Percentiles rank a stretch among this genome's conserved stretches.
Evolutionary conservation across 1,284 basidiomycete species (phyloP).

Genomic region (Irpex rosettiformis): DNA sequence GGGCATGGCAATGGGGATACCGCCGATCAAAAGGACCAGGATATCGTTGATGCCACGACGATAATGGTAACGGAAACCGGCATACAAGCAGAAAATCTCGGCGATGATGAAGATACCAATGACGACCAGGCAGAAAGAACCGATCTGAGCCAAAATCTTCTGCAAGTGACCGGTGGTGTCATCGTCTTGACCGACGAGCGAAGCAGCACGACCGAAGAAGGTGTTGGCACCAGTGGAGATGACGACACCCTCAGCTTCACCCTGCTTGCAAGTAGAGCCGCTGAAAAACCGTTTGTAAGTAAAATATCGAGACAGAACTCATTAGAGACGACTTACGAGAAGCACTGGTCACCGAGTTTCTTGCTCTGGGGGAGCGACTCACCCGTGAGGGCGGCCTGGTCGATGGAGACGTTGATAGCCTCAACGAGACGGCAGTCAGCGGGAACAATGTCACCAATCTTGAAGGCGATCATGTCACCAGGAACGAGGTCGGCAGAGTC

Average conservation of each 20-base stretch:
- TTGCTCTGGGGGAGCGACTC: slow-evolving; percentile 92
- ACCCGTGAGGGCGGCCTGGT: slow-evolving; percentile 95
- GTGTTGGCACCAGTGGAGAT: slow-evolving; percentile 96
- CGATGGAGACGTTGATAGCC: slow-evolving; percentile 93
- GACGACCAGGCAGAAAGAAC: slow-evolving; percentile 91
- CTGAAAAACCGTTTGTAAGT: too few species aligned
- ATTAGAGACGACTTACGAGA: slow-evolving; percentile 64
- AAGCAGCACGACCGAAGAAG: slow-evolving; percentile 94
- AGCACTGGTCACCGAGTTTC: slow-evolving; percentile 92
- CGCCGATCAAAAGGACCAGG: slow-evolving; percentile 95
- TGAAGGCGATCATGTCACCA: slow-evolving; percentile 93
- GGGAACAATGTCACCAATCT: slow-evolving; percentile 96
- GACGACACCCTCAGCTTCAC: slow-evolving; percentile 95
- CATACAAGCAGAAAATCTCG: slow-evolving; percentile 87
- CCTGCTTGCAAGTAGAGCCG: slow-evolving; percentile 95
- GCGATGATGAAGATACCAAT: slow-evolving; percentile 92
- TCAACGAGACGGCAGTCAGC: slow-evolving; percentile 95
- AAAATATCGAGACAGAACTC: too few species aligned
- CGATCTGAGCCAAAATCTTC: slow-evolving; percentile 95
- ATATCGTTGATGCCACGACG: slow-evolving; percentile 95
- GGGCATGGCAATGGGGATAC: slow-evolving; percentile 99
- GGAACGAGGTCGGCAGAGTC: slow-evolving; percentile 88
- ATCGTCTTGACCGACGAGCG: slow-evolving; percentile 93
- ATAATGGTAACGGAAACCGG: slow-evolving; percentile 85
- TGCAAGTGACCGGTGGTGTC: slow-evolving; percentile 97